These are phyloP conservation scores for Paramecium octaurelia DNA, from an alignment of 73 alveolate genomes.

Conservation along the genomic window DNA sequence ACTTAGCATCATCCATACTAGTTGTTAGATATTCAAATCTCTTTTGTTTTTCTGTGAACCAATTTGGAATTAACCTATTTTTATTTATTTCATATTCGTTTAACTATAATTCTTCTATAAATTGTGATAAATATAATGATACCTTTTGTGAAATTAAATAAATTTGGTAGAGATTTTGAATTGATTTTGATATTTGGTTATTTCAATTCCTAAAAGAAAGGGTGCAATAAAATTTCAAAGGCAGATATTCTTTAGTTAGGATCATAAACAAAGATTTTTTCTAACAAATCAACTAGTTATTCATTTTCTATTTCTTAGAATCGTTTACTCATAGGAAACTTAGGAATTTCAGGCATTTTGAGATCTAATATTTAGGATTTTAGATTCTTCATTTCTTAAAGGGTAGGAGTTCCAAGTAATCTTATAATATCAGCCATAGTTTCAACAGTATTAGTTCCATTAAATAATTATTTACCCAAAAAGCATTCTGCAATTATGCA, in stretches of 20 bases:
- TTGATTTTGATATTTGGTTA: conserved; percentile 36
- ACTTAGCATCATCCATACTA: conserved; percentile 1
- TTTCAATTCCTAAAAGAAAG: conserved; percentile 36
- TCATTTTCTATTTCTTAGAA: neutral
- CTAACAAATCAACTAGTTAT: conserved; percentile 1
- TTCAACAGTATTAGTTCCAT: conserved; percentile 75
- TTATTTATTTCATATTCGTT: neutral
- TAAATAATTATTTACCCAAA: conserved; percentile 74
- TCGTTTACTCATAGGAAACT: conserved; percentile 27
- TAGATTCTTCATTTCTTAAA: conserved; percentile 52
- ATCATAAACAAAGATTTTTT: conserved; percentile 17
- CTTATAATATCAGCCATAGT: conserved; percentile 76
- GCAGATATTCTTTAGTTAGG: conserved; percentile 34
- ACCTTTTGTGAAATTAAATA: conserved; percentile 40
- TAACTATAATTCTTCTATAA: neutral
- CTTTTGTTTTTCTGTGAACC: conserved; percentile 19
- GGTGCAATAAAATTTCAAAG: conserved; percentile 9
- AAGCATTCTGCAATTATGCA: conserved; percentile 85
- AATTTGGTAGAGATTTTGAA: conserved; percentile 22
- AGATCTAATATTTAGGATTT: conserved; percentile 37
- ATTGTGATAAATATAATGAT: neutral
- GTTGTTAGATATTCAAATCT: conserved; percentile 23
- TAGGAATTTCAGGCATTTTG: conserved; percentile 54
- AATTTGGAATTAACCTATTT: neutral
- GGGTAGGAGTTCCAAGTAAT: conserved; percentile 81